Percentiles rank a stretch among this genome's conserved stretches.
phyloP scores from a whole-genome alignment of 2,329 filamentous ascomycete species.

The Ceratocystiopsis sp. region DNA sequence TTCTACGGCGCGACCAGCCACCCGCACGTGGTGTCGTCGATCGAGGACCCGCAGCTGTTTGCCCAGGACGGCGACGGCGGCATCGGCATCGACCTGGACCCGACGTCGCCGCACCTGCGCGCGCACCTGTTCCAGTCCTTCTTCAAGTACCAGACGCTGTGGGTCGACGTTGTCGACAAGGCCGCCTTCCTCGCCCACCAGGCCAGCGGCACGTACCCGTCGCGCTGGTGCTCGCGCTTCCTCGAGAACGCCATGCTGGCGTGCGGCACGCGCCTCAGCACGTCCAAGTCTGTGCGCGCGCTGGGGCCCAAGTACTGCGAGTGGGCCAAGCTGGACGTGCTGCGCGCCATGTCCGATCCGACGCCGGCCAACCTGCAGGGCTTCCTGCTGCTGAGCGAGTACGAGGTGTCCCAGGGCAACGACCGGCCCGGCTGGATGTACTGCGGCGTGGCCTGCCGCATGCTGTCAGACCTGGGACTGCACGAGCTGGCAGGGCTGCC shows the following conservation, averaged over 20 bases:
- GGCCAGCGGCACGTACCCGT: background rate
- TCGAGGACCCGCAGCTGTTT: background rate
- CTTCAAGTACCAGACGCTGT: conserved; percentile 5
- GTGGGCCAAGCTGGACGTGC: conserved; percentile 1
- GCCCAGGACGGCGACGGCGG: background rate
- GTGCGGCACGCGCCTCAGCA: conserved; percentile 3
- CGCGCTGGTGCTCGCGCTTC: conserved; percentile 3
- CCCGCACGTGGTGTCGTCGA: conserved; percentile 1
- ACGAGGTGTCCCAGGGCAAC: conserved; percentile 5
- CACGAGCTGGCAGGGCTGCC: background rate
- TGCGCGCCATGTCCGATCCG: conserved; percentile 2
- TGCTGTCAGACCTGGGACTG: conserved; percentile 4
- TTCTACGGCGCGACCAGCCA: conserved; percentile 4
- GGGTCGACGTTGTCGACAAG: conserved; percentile 2
- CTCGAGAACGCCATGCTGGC: conserved; percentile 4
- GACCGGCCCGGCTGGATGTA: conserved; percentile 4
- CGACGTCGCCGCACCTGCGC: conserved; percentile 2
- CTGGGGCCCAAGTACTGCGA: conserved; percentile 2
- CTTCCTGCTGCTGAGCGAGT: conserved; percentile 4
- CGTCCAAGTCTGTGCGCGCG: conserved; percentile 1
- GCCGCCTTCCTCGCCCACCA: conserved; percentile 1
- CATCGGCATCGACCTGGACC: conserved; percentile 2
- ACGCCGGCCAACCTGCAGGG: conserved; percentile 4
- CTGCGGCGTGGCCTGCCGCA: conserved; percentile 3
- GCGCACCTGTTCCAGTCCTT: conserved; percentile 2